Conservation (phyloP, 352 stramenopile species). For the Phytophthora pseudosyringae region DNA sequence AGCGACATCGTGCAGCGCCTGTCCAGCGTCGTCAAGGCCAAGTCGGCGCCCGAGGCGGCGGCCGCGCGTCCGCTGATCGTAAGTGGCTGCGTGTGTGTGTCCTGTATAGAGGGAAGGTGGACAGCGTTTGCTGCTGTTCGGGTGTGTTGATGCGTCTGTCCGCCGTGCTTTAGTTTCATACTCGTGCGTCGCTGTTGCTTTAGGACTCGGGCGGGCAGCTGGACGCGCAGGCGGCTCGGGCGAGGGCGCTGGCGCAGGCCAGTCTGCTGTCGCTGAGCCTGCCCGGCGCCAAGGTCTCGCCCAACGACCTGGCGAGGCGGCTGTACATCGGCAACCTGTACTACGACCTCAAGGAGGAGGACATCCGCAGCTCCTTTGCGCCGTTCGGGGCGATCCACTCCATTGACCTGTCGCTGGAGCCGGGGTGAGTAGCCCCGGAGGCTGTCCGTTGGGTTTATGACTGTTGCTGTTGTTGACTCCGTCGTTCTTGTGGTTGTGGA, state of each 20-base stretch:
- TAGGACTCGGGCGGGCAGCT: conserved; percentile 46
- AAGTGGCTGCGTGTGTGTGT: conserved; percentile 23
- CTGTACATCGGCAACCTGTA: conserved; percentile 86
- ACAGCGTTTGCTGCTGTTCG: conserved; percentile 11
- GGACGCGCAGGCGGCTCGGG: conserved; percentile 64
- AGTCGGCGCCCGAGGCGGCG: conserved; percentile 43
- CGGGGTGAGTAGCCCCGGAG: conserved; percentile 53
- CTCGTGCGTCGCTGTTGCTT: conserved; percentile 48
- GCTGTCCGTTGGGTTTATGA: neutral
- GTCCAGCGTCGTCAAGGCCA: conserved; percentile 72
- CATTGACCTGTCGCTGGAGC: conserved; percentile 81
- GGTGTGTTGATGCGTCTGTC: conserved; percentile 37
- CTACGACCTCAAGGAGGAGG: conserved; percentile 85
- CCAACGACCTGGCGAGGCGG: conserved; percentile 68
- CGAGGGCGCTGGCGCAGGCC: conserved; percentile 67
- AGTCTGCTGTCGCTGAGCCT: conserved; percentile 73
- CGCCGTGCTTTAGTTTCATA: conserved; percentile 47
- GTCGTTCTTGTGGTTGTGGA: conserved; percentile 7
- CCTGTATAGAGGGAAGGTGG: neutral
- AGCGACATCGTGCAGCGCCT: conserved; percentile 71
- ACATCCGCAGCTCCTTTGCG: conserved; percentile 68
- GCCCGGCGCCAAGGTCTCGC: conserved; percentile 50
- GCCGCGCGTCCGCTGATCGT: conserved; percentile 35
- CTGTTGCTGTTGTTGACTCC: conserved; percentile 2
- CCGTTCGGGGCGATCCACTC: conserved; percentile 75